Evolutionary conservation across 805 yeast genomes (phyloP).

Genomic region (Wickerhamomyces kurtzmanii): DNA sequence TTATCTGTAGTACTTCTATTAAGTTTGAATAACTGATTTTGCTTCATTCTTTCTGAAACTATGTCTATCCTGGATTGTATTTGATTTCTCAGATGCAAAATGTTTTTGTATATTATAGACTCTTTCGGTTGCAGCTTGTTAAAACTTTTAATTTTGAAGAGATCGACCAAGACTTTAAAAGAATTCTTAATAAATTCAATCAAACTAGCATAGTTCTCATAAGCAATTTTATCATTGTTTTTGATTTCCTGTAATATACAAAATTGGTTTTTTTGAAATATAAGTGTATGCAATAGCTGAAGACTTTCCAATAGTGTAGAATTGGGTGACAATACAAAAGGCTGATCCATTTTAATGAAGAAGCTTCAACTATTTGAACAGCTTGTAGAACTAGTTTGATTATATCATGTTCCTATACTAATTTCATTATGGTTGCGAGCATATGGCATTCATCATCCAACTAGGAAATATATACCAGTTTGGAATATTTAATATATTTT

Average conservation of each 20-base stretch:
- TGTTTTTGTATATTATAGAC: conserved; percentile 7
- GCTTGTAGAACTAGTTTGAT: too few species aligned
- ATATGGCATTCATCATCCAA: too few species aligned
- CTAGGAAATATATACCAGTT: too few species aligned
- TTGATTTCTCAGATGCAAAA: conserved; percentile 10
- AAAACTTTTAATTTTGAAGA: conserved; percentile 2
- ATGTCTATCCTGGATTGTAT: conserved; percentile 7
- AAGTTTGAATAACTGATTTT: not conserved
- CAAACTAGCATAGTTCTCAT: conserved; percentile 6
- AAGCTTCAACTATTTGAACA: too few species aligned
- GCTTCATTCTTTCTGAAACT: conserved; percentile 6
- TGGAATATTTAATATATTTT: too few species aligned
- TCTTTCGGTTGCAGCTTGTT: conserved; percentile 7
- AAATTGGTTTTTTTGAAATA: too few species aligned
- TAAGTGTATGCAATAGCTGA: too few species aligned
- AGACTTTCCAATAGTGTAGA: too few species aligned
- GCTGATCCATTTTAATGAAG: too few species aligned
- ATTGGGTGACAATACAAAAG: too few species aligned
- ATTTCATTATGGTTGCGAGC: too few species aligned
- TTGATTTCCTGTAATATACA: conserved; percentile 11
- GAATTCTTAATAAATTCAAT: conserved; percentile 5
- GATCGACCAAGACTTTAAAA: conserved; percentile 1
- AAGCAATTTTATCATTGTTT: conserved; percentile 10
- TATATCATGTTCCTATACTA: too few species aligned
- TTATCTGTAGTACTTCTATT: not conserved